Evolutionary conservation across 2,329 filamentous ascomycete species (phyloP).

Genomic region (Sporothrix humicola): DNA sequence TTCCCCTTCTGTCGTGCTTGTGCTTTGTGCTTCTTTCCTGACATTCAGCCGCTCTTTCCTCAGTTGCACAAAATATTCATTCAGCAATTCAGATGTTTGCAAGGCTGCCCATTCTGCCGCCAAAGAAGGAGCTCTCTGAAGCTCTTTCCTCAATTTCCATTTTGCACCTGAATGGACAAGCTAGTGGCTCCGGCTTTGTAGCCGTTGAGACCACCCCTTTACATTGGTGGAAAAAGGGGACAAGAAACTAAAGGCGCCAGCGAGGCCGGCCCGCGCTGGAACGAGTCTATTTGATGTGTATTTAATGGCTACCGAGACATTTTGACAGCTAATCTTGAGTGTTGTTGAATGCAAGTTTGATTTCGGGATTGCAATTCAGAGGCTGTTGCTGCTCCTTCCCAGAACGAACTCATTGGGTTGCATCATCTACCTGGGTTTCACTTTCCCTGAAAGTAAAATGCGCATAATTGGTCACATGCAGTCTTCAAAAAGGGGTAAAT

Average conservation of each 20-base stretch:
- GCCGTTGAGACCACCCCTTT: not conserved
- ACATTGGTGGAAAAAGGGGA: slow-evolving; percentile 1
- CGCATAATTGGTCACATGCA: not conserved
- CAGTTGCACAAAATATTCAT: not conserved
- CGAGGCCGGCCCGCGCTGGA: not conserved
- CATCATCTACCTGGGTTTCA: not conserved
- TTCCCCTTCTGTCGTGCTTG: slow-evolving; percentile 2
- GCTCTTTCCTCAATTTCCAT: slow-evolving; percentile 15
- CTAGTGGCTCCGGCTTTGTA: not conserved
- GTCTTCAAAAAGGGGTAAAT: not conserved
- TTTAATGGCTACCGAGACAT: not conserved
- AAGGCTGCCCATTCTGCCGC: slow-evolving; percentile 6
- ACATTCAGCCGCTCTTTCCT: not conserved
- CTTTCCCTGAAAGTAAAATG: not conserved
- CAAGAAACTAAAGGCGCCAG: not conserved
- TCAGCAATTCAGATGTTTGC: not conserved
- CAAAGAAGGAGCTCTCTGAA: not conserved
- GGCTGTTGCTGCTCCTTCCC: not conserved
- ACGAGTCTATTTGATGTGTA: not conserved
- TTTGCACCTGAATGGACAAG: not conserved
- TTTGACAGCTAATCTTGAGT: not conserved
- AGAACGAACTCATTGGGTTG: not conserved
- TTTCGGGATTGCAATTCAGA: not conserved
- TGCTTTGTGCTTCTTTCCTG: not conserved
- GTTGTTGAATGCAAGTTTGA: not conserved